A percentile compares a stretch with the other conserved stretches of the same genome.
phyloP scores from a whole-genome alignment of 1,139 yeast species.

The Spencermartinsiella ligniputridi region DNA sequence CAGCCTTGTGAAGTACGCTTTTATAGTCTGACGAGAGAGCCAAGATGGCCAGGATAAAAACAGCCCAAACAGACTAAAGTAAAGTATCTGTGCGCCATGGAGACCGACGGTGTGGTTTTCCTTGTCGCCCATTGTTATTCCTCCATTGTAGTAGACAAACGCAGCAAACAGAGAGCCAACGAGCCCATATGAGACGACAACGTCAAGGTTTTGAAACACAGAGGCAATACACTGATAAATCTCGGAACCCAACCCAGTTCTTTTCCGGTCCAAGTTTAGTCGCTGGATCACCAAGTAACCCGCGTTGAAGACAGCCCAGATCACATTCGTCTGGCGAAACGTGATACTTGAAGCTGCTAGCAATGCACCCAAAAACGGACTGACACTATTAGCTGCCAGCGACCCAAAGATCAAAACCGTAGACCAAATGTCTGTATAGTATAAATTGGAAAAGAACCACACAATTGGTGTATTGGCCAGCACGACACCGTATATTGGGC shows the following conservation, averaged over 20 bases:
- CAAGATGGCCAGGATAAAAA: slow-evolving; percentile 59
- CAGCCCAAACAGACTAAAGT: slow-evolving; percentile 61
- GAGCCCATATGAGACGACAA: slow-evolving; percentile 48
- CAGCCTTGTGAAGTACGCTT: neutral
- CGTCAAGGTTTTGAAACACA: slow-evolving; percentile 1
- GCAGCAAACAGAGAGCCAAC: slow-evolving; percentile 50
- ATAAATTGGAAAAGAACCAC: slow-evolving; percentile 66
- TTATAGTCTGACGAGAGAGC: slow-evolving; percentile 13
- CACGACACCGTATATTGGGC: slow-evolving; percentile 1
- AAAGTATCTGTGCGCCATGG: slow-evolving; percentile 78
- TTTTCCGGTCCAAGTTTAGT: neutral
- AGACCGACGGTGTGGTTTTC: slow-evolving; percentile 69
- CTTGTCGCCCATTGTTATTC: slow-evolving; percentile 84
- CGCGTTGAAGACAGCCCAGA: slow-evolving; percentile 71
- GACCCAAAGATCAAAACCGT: slow-evolving; percentile 59
- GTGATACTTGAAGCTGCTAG: slow-evolving; percentile 39
- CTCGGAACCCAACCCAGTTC: neutral
- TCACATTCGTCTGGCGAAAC: slow-evolving; percentile 86
- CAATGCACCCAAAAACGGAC: slow-evolving; percentile 14
- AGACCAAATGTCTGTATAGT: slow-evolving; percentile 94
- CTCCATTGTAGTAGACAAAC: slow-evolving; percentile 64
- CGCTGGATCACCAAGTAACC: neutral
- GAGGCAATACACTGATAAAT: neutral
- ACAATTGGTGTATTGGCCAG: slow-evolving; percentile 50
- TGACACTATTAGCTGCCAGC: slow-evolving; percentile 24